phyloP scores from a whole-genome alignment of 1,284 basidiomycete genomes.

The Ustanciosporium gigantosporum region DNA sequence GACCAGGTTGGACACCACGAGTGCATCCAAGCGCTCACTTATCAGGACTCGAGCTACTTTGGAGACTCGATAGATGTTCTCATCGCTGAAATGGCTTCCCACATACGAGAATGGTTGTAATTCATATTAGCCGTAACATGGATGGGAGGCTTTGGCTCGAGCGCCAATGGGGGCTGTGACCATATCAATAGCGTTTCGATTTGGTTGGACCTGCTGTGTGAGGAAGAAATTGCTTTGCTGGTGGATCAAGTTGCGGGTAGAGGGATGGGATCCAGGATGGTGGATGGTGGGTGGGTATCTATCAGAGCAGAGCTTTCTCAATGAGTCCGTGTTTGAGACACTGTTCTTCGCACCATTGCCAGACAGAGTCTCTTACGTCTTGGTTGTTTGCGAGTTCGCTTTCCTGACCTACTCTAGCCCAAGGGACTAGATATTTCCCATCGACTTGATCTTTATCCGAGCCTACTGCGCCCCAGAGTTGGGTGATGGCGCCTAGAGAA shows the following conservation, averaged over 20 bases:
- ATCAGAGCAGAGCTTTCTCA: not conserved
- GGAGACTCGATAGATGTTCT: conserved; percentile 53
- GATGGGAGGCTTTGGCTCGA: too few relatives aligned
- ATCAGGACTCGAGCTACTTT: conserved; percentile 43
- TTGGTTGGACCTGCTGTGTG: too few relatives aligned
- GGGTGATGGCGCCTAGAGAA: conserved; percentile 34
- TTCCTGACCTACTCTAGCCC: conserved; percentile 21
- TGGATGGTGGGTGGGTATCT: not conserved
- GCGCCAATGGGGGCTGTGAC: too few relatives aligned
- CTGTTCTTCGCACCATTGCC: conserved; percentile 38
- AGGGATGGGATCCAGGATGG: too few relatives aligned
- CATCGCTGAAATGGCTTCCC: conserved; percentile 49
- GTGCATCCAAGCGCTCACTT: conserved; percentile 30
- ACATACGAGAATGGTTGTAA: conserved; percentile 33
- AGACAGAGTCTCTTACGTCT: conserved; percentile 7
- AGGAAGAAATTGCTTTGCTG: too few relatives aligned
- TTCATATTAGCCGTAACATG: too few relatives aligned
- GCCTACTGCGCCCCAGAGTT: conserved; percentile 30
- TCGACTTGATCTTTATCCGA: conserved; percentile 12
- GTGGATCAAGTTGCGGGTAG: too few relatives aligned
- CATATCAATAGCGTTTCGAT: too few relatives aligned
- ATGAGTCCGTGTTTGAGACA: conserved; percentile 15
- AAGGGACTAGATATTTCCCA: conserved; percentile 40
- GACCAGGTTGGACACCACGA: conserved; percentile 23
- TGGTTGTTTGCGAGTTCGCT: conserved; percentile 15